Conservation (phyloP, 495 filamentous ascomycete genomes). For the Trypethelium eluteriae region DNA sequence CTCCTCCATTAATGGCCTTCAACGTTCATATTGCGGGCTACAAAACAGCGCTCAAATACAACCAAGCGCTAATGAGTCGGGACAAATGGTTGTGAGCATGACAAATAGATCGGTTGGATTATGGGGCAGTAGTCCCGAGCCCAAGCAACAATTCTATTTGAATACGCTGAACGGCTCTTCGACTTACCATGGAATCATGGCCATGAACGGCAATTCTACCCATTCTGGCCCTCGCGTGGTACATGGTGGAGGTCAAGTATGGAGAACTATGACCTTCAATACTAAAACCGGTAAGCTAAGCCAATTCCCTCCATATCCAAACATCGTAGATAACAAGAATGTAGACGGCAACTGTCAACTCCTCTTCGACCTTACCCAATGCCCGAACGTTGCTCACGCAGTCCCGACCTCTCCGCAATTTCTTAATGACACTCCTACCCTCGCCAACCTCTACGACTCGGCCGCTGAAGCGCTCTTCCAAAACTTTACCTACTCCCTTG, state of each 20-base stretch:
- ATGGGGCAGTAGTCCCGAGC: slow-evolving; percentile 42
- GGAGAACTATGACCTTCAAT: slow-evolving; percentile 53
- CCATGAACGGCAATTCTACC: slow-evolving; percentile 51
- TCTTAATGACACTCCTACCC: slow-evolving; percentile 18
- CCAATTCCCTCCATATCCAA: no score
- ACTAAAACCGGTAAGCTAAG: slow-evolving; percentile 64
- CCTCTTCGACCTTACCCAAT: slow-evolving; percentile 76
- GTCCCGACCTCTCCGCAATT: slow-evolving; percentile 66
- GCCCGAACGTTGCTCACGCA: slow-evolving; percentile 77
- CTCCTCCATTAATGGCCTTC: slow-evolving; percentile 55
- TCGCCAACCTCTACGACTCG: slow-evolving; percentile 42
- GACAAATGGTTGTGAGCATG: slow-evolving; percentile 48
- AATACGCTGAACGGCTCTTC: slow-evolving; percentile 61
- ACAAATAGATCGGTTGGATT: slow-evolving; percentile 48
- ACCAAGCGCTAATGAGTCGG: slow-evolving; percentile 38
- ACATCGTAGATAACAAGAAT: neutral
- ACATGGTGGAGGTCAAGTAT: slow-evolving; percentile 66
- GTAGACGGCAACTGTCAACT: slow-evolving; percentile 70
- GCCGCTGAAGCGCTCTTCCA: slow-evolving; percentile 32
- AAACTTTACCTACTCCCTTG: slow-evolving; percentile 72
- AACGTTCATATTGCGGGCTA: slow-evolving; percentile 44
- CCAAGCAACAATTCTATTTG: slow-evolving; percentile 81
- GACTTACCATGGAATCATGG: slow-evolving; percentile 63
- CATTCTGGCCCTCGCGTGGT: slow-evolving; percentile 43
- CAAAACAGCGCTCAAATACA: slow-evolving; percentile 55